These are phyloP conservation scores for Phialophora verrucosa DNA, from an alignment of 2,329 filamentous ascomycete species.

Conservation along the genomic window DNA sequence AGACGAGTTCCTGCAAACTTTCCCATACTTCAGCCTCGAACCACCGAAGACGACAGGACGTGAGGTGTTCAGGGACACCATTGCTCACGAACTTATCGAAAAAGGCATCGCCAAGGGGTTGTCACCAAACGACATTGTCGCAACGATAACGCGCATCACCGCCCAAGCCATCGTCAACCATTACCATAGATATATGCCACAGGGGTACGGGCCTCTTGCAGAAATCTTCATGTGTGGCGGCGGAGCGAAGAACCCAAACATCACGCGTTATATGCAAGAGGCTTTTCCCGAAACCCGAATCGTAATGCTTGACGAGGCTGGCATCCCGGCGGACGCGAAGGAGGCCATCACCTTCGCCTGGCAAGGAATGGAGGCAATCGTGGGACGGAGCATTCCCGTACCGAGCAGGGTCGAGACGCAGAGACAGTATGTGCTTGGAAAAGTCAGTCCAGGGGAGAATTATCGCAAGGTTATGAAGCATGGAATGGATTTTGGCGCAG, in stretches of 20 bases:
- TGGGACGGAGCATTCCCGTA: conserved; percentile 61
- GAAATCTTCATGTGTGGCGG: conserved; percentile 68
- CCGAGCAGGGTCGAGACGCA: conserved; percentile 61
- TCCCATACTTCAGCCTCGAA: conserved; percentile 58
- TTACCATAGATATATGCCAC: conserved; percentile 56
- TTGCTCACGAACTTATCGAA: conserved; percentile 60
- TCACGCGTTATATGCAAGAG: conserved; percentile 58
- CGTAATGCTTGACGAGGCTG: conserved; percentile 63
- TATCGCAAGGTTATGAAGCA: conserved; percentile 60
- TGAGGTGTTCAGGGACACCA: conserved; percentile 64
- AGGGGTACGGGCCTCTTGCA: conserved; percentile 49
- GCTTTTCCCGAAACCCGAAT: conserved; percentile 58
- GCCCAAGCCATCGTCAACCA: conserved; percentile 63
- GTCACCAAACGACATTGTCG: conserved; percentile 59
- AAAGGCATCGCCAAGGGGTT: conserved; percentile 54
- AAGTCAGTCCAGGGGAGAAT: conserved; percentile 61
- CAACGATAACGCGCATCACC: conserved; percentile 65
- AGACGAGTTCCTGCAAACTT: conserved; percentile 54
- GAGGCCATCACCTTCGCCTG: conserved; percentile 66
- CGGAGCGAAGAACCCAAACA: conserved; percentile 64
- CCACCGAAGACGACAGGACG: conserved; percentile 65
- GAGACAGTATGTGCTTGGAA: conserved; percentile 59
- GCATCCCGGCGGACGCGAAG: conserved; percentile 63
- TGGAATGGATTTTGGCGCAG: conserved; percentile 59
- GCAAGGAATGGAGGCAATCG: conserved; percentile 65